phyloP scores from a whole-genome alignment of 352 stramenopile species.

The Globisporangium apiculatum region DNA sequence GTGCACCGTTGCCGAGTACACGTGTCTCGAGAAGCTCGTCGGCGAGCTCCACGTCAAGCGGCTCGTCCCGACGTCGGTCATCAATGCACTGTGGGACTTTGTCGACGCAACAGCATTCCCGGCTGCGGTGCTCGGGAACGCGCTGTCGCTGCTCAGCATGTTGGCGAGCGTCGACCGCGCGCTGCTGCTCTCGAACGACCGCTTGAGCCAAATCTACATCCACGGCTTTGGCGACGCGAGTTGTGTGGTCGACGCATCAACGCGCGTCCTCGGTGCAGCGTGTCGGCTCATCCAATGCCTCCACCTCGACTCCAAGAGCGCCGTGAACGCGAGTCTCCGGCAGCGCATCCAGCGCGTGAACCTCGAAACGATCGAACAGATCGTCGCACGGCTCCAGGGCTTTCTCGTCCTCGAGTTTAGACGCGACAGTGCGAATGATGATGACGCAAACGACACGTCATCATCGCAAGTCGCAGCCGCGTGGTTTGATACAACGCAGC shows the following conservation, averaged over 20 bases:
- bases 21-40: slow-evolving; percentile 71
- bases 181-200: slow-evolving; percentile 56
- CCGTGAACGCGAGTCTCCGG: slow-evolving; percentile 27
- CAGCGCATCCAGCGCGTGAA: slow-evolving; percentile 65
- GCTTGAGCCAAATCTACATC: slow-evolving; percentile 38
- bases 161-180: slow-evolving; percentile 54
- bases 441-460: too few relatives aligned
- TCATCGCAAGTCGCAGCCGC: slow-evolving; percentile 21
- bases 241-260: slow-evolving; percentile 37
- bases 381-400: slow-evolving; percentile 83
- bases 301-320: slow-evolving; percentile 40
- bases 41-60: slow-evolving; percentile 49
- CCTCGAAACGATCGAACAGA: slow-evolving; percentile 82
- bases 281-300: slow-evolving; percentile 62
- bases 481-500: slow-evolving; percentile 91
- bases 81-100: slow-evolving; percentile 69
- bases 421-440: slow-evolving; percentile 8
- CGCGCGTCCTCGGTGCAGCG: slow-evolving; percentile 47
- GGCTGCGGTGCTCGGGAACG: slow-evolving; percentile 51
- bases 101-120: slow-evolving; percentile 50
- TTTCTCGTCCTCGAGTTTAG: slow-evolving; percentile 86
- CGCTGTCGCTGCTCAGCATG: slow-evolving; percentile 60
- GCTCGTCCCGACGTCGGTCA: slow-evolving; percentile 52
- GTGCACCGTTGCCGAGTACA: slow-evolving; percentile 71
- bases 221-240: slow-evolving; percentile 55